These are phyloP conservation scores for Gymnopilus dilepis DNA, from an alignment of 768 basidiomycete species.

Conservation along the genomic window DNA sequence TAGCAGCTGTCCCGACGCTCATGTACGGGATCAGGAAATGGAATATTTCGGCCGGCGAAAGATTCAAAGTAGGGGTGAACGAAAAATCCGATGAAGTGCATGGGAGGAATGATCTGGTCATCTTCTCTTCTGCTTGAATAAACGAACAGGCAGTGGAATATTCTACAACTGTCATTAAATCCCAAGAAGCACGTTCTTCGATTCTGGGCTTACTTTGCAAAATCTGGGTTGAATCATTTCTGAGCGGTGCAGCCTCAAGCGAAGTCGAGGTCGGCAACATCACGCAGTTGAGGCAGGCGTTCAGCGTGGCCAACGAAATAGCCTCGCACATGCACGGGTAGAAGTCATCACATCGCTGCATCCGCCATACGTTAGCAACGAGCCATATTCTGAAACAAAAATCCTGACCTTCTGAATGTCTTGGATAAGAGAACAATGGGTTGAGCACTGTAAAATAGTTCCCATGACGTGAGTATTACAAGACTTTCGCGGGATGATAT, in stretches of 20 bases:
- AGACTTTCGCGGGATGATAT: too few species aligned
- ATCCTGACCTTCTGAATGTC: not conserved
- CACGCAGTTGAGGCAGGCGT: not conserved
- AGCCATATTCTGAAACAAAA: not conserved
- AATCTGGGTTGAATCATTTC: not conserved
- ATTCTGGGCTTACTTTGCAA: too few species aligned
- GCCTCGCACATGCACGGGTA: not conserved
- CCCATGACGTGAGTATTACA: not conserved
- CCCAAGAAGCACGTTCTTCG: too few species aligned
- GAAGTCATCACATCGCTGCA: conserved; percentile 1
- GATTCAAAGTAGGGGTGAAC: not conserved
- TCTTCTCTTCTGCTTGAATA: not conserved
- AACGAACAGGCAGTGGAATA: not conserved
- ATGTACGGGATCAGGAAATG: not conserved
- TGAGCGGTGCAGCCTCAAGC: not conserved
- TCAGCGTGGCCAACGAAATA: not conserved
- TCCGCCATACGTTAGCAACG: not conserved
- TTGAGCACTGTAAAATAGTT: not conserved
- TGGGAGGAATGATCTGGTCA: not conserved
- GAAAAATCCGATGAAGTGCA: not conserved
- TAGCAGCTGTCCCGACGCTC: not conserved
- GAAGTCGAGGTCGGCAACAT: not conserved
- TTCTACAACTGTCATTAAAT: too few species aligned
- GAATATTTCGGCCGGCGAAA: not conserved
- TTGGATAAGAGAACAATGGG: not conserved